These are phyloP conservation scores for Colletotrichum scovillei DNA, from an alignment of 2,329 filamentous ascomycete species.

Conservation along the genomic window DNA sequence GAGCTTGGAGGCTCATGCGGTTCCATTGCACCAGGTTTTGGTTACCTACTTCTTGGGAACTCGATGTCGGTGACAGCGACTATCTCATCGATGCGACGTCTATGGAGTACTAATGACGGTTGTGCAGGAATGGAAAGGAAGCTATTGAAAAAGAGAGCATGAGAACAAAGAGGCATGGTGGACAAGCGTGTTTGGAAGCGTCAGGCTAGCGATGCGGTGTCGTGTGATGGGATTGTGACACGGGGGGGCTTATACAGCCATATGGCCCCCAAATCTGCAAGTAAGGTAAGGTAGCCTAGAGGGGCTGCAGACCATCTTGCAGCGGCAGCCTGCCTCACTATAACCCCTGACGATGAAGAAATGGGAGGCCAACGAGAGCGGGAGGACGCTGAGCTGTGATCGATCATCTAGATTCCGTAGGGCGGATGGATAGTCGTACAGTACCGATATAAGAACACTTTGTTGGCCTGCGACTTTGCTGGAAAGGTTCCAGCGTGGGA, in stretches of 20 bases:
- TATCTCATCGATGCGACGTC: background rate
- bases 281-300: background rate
- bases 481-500: background rate
- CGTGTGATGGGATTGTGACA: constrained; percentile 7
- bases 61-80: no score
- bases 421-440: background rate
- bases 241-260: constrained; percentile 11
- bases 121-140: background rate
- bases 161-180: background rate
- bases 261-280: constrained; percentile 22
- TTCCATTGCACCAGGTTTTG: background rate
- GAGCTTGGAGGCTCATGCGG: background rate
- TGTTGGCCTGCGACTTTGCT: background rate
- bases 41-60: background rate
- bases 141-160: background rate
- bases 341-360: background rate
- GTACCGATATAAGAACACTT: constrained; percentile 5
- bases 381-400: background rate
- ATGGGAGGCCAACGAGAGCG: background rate
- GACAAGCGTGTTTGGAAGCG: background rate
- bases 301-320: constrained; percentile 8
- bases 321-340: constrained; percentile 1
- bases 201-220: background rate
- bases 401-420: background rate
- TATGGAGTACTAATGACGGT: background rate